Base-by-base conservation (phyloP, 805 yeast genomes). In the Dipodascopsis uninucleata region DNA sequence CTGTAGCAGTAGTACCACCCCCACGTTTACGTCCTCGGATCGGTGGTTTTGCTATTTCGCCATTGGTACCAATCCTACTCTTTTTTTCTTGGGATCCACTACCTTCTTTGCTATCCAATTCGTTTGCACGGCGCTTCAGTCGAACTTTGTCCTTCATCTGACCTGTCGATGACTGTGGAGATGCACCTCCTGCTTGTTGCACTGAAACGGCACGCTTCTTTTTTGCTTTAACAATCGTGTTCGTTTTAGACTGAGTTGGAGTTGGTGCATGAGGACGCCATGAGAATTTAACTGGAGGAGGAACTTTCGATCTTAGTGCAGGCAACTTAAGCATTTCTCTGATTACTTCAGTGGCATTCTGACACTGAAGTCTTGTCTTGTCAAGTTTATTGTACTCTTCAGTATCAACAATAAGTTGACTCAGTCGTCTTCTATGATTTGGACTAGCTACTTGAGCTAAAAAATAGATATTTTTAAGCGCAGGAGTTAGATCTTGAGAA, bases 211-310 rank as follows among this genome's bases (percentile, higher is more conserved):
- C 12, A 18, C 28, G 31, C 40, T 36, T 36, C 18, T n/a, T 10
- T 20, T 12, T 31, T 23, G 16, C 31, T 16, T 8, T 17, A 5
- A 3, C 18, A 16, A 7, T 5, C 20, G 47, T 33, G 28, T 24
- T 8, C 10, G 8, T 18, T 9, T 34, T 34, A 7, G 38, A n/a
- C 35, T 26, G 12, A 0, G 41, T 35, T 6, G 43, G 42, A 9
- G 43, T 16, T n/a, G 40, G 41, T 31, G 28, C 28, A 18, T 33
- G 20, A n/a, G 49, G 41, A n/a, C 49, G 33, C 55, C 55, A 50
- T 10, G 55, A 50, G 32, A 50, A 50, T 39, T 43, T 50, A 10
- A 50, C 31, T 18, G 35, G 12, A 17, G 55, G 55, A n/a, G 55
- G 55, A 10, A n/a, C 25, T 22, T 24, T 24, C 9, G 40, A 36